Evolutionary conservation across 257 asterid species (phyloP), one percentile per base, ranked within the genome.

Genomic region (Leonotis leonurus): DNA sequence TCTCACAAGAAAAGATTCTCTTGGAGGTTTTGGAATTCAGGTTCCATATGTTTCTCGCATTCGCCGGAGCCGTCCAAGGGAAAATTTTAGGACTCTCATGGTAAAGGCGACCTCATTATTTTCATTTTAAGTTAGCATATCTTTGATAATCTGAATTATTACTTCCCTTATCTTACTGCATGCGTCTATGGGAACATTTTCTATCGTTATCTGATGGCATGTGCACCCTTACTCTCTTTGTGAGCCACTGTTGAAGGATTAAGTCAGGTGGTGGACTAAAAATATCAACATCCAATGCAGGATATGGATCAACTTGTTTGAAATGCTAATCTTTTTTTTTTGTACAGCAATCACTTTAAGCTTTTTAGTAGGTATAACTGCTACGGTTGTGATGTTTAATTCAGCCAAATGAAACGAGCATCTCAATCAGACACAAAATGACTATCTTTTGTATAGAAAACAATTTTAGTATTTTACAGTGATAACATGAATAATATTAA

Each of bases 11-110:
- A 77, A 71, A 65, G 96, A 92, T 76, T 84, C 95, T 24, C 73
- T 92, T 58, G 95, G 96, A 62, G 98, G 95, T 71, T 83, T 80
- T 56, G 98, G 93, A 54, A 74, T 88, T 63, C 83, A 83, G 77
- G 85, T 92, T 76, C 97, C 98, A 44, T 86, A 74, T 74, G 97
- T 83, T 69, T 88, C 93, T 57, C 80, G 95, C 64, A 59, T 86
- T 71, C 84, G 95, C 50, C 83, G 97, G 59, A 70, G 98, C 66
- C 95, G 98, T 52, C 97, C 98, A n/a, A 89, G 97, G 78, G 94
- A 86, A 66, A 85, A 85, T 56, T 77, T 78, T 62, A 79, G 70
- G 83, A 63, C 85, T 55, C 87, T 91, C 48, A 51, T 76, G 98
- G 98, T 92, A 91, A 81, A 39, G 35, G 45, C 73, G 70, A 57